A percentile compares a stretch with the other conserved stretches of the same genome.
These are phyloP conservation scores for Cladosporium halotolerans DNA, from an alignment of 2,329 filamentous ascomycete species.

Conservation along the genomic window DNA sequence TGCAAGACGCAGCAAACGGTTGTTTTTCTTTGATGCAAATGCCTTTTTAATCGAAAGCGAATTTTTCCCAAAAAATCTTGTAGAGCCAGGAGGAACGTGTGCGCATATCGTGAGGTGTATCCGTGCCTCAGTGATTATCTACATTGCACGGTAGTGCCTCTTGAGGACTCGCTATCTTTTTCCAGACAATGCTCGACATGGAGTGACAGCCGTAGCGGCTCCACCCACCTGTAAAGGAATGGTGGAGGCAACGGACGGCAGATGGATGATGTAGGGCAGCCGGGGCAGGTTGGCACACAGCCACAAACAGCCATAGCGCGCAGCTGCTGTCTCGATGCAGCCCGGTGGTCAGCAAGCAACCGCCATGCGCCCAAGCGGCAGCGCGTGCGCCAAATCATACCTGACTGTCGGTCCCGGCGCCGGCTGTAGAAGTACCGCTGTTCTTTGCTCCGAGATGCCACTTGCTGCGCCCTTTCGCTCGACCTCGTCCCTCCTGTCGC, in stretches of 20 bases:
- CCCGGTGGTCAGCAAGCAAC: slow-evolving; percentile 6
- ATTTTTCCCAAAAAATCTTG: neutral
- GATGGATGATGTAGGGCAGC: too few relatives aligned
- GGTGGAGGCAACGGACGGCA: too few relatives aligned
- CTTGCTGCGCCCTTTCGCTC: neutral
- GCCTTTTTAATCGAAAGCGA: slow-evolving; percentile 12
- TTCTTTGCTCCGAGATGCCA: neutral
- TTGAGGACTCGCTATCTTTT: neutral
- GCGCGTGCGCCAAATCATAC: neutral
- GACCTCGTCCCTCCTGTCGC: too few relatives aligned
- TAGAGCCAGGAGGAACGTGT: too few relatives aligned
- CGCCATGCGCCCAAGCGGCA: neutral
- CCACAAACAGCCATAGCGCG: slow-evolving; percentile 4
- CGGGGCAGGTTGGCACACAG: too few relatives aligned
- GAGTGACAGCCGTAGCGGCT: too few relatives aligned
- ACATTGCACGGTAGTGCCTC: too few relatives aligned
- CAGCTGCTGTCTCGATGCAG: slow-evolving; percentile 7
- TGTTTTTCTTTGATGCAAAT: slow-evolving; percentile 11
- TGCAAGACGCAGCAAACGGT: slow-evolving; percentile 10
- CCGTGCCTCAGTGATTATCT: too few relatives aligned
- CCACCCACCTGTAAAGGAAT: too few relatives aligned
- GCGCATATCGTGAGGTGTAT: too few relatives aligned
- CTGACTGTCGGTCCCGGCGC: too few relatives aligned
- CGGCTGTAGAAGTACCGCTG: neutral
- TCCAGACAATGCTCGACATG: neutral